Base-by-base conservation (phyloP, 1,139 yeast species). In the Blastobotrys raffinosifermentans region DNA sequence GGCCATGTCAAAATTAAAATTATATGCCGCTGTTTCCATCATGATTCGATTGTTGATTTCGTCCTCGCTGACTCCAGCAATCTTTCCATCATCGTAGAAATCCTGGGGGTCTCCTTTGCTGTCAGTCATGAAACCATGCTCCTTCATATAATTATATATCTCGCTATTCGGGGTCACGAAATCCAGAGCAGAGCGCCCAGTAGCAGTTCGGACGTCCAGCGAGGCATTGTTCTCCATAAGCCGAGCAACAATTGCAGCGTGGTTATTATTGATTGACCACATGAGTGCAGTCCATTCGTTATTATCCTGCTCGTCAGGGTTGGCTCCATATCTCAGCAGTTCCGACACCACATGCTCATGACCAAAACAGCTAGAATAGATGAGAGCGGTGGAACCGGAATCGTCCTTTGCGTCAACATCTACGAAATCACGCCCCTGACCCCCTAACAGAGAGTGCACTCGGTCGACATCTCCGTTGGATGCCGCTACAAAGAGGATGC, bases 231-330 rank as follows among this genome's bases (percentile, higher is more conserved):
- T 47, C 13, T 60, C 66, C 31, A 66, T 40, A 34, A 66, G 47
- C 34, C 45, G 41, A 39, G 54, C 52, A 16, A 63, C 68, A 29
- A 66, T 61, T 16, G 49, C 49, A 13, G 53, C 44, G 34, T 64
- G 66, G 39, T 59, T 61, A 45, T 62, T 64, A 46, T 63, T 65
- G 30, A 64, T 59, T 7, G 72, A 72, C 72, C 72, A 67, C 68
- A 67, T 67, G 27, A 67, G 49, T 10, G 72, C 64, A 2, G 72
- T 63, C 71, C 71, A 67, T 37, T 60, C 59, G 39, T 53, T 57
- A 35, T 59, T 54, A 47, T 67, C 72, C 36, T 58, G 64, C 15
- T 46, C 45, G 37, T 67, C 60, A 2, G 63, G 60, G 19, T 54
- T 41, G 1, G 72, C 71, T 3, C 64, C 66, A 26, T 50, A 55